These are phyloP conservation scores for Oldenlandia corymbosa DNA, from an alignment of 257 asterid genomes.

Conservation along the genomic window DNA sequence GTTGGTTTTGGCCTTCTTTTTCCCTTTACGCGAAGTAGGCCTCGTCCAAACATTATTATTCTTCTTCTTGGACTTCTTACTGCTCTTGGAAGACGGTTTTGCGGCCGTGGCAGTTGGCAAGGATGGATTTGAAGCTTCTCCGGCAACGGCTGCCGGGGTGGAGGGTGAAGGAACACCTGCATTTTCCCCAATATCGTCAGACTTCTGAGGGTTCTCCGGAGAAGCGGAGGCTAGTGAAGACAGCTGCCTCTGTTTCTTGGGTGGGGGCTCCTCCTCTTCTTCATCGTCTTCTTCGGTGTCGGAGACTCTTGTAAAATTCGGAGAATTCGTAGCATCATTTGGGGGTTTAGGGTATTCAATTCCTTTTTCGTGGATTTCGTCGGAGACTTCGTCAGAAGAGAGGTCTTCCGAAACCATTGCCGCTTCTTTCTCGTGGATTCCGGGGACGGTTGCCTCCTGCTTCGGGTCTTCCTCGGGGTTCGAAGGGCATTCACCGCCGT, in stretches of 20 bases:
- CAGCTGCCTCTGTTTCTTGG: constrained; percentile 59
- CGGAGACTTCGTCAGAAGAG: constrained; percentile 40
- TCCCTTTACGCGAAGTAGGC: constrained; percentile 65
- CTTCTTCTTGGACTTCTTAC: constrained; percentile 79
- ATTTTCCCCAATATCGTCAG: constrained; percentile 18
- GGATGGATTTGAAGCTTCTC: constrained; percentile 10
- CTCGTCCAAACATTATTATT: constrained; percentile 69
- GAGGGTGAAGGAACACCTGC: constrained; percentile 31
- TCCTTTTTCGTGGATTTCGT: constrained; percentile 18
- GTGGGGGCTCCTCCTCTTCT: constrained; percentile 47
- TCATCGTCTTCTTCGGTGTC: constrained; percentile 46
- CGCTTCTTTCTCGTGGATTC: constrained; percentile 27
- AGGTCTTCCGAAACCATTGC: constrained; percentile 27
- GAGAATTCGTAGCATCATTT: constrained; percentile 8
- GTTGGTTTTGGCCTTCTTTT: constrained; percentile 66
- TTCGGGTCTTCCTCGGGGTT: constrained; percentile 16
- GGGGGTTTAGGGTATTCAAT: constrained; percentile 4
- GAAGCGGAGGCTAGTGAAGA: constrained; percentile 23
- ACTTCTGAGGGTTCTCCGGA: neutral
- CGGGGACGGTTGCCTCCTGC: neutral
- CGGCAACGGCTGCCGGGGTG: constrained; percentile 14
- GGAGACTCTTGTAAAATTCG: constrained; percentile 30
- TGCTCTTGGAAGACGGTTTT: constrained; percentile 26
- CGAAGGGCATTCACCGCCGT: constrained; percentile 11
- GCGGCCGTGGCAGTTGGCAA: neutral